Base-by-base conservation (phyloP, 2,329 filamentous ascomycete genomes). In the Penicillium sp. region DNA sequence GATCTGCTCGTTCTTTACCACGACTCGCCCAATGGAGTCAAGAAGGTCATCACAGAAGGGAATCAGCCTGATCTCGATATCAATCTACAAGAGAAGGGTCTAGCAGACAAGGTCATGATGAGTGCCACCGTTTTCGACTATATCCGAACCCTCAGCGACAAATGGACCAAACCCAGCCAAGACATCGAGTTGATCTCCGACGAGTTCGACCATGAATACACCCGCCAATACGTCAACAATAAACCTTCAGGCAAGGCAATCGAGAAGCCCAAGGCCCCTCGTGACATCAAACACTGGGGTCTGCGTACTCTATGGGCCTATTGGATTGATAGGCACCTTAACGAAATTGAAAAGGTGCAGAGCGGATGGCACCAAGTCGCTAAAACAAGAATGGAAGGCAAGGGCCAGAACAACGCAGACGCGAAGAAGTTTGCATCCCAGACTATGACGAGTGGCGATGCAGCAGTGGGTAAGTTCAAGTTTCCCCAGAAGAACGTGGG, bases 261-360 rank as follows among this genome's bases (percentile, higher is more conserved):
- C 21, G 32, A 42, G 38, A 31, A 16, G 38, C 50, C 50, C 4
- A 31, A 31, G 14, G 29, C 32, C n/a, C 52, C 52, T 11, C 22
- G 29, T 31, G 29, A 31, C 29, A 10, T 31, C 29, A 31, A 31
- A 31, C 38, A 47, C 34, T 51, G 48, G 53, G 53, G 53, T 21
- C 14, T 55, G 43, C 53, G 53, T 45, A 51, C 48, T n/a, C 43
- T 55, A 31, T 55, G 48, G 48, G 45, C 43, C 48, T 55, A 55
- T 36, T 55, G 53, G 53, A 55, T 55, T 14, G 53, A 55, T 38
- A 22, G 16, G 2, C 44, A 55, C 21, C 29, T 51, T 21, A 40
- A n/a, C 21, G 14, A 29, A 11, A 18, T 42, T 27, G 52, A 44
- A 27, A 16, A 29, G 22, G 14, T 29, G 5, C 22, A 29, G 22